Base-by-base conservation (phyloP, 176 grass and related monocot species). In the Bolboschoenus planiculmis region DNA sequence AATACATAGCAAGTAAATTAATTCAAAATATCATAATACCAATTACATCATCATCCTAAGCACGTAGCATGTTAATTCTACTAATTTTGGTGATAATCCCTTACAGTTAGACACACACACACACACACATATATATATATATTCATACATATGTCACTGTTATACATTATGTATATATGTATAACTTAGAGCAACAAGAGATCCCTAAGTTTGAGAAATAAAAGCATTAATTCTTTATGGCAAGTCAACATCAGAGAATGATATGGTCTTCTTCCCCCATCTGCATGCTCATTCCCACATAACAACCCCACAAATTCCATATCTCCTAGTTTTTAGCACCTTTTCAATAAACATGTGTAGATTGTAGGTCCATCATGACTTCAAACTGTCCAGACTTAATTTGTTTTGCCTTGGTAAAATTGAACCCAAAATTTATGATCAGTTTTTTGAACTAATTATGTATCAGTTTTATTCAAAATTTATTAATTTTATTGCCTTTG, bases 321-420 rank as follows among this genome's bases (percentile, higher is more conserved):
- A 63, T 62, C 79, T 81, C 79, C 79, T 81, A 63, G 56, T 20
- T 81, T 81, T 81, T 81, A 81, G 79, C 24, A 81, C 56, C 79
- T 64, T n/a, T 59, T 43, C 21, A 56, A 11, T 21, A 4, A 60
- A 43, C 78, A 80, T 37, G 78, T 40, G 35, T 61, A 81, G 21
- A 64, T 61, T 61, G 56, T 81, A 81, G 57, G 79, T 5, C 79
- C 56, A 81, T 81, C 36, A 30, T 81, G 36, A 40, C 72, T 31
- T 50, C 24, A 14, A 73, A 44, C n/a, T n/a, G 20, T 73, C 23
- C 0, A 73, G 37, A 11, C n/a, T 5, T 67, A 37, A 1, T 24
- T 66, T 64, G 30, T 34, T 63, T 13, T 34, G 13, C 61, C 62
- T 65, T 29, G 1, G 10, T 61, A 30, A 61, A 61, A 3, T 61